Evolutionary conservation across 2,329 filamentous ascomycete genomes (phyloP).

Genomic region (Keithomyces neogunnii): DNA sequence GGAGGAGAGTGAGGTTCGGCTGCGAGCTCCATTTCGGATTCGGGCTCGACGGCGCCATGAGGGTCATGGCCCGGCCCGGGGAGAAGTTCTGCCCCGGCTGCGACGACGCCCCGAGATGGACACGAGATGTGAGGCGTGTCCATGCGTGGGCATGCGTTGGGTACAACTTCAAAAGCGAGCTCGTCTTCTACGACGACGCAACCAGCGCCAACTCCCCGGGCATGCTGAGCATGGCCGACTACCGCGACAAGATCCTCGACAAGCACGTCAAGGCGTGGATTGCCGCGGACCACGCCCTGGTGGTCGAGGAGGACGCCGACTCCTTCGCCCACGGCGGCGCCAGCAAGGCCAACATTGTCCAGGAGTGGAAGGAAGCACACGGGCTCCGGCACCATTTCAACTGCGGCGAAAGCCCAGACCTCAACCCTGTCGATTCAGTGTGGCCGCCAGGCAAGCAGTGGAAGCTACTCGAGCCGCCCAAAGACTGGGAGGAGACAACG

Average conservation of each 20-base stretch:
- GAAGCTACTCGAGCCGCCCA: slow-evolving; percentile 14
- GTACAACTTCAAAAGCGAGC: slow-evolving; percentile 28
- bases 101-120: slow-evolving; percentile 17
- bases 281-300: slow-evolving; percentile 14
- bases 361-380: slow-evolving; percentile 27
- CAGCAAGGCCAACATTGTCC: slow-evolving; percentile 26
- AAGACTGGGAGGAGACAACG: slow-evolving; percentile 25
- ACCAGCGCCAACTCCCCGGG: slow-evolving; percentile 23
- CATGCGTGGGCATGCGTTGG: slow-evolving; percentile 28
- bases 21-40: slow-evolving; percentile 30
- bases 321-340: slow-evolving; percentile 25
- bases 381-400: slow-evolving; percentile 23
- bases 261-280: slow-evolving; percentile 25
- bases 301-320: slow-evolving; percentile 27
- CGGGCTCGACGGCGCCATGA: slow-evolving; percentile 27
- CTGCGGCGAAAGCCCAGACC: slow-evolving; percentile 28
- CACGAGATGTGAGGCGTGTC: slow-evolving; percentile 23
- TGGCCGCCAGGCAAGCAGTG: slow-evolving; percentile 28
- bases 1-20: slow-evolving; percentile 26
- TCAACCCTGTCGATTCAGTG: slow-evolving; percentile 26
- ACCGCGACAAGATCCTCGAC: slow-evolving; percentile 24
- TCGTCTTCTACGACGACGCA: slow-evolving; percentile 28
- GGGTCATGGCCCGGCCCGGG: slow-evolving; percentile 24
- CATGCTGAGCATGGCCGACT: slow-evolving; percentile 25
- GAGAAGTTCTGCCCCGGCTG: slow-evolving; percentile 24